Evolutionary conservation across 2,329 filamentous ascomycete genomes (phyloP).

Genomic region (Clonostachys rhizophaga): DNA sequence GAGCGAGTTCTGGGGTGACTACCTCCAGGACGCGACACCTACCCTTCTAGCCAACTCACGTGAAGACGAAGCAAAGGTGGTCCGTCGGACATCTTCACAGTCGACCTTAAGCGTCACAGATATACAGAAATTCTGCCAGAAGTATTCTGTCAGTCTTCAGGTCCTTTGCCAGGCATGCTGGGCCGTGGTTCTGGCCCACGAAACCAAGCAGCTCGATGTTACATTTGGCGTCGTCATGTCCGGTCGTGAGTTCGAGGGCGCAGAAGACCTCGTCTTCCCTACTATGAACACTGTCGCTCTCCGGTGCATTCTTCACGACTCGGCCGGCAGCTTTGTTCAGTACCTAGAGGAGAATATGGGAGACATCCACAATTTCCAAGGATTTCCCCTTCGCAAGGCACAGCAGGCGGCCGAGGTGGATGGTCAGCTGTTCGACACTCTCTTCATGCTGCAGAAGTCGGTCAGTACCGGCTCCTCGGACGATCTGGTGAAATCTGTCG

Average conservation of each 20-base stretch:
- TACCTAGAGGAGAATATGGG: slow-evolving; percentile 70
- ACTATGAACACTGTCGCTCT: slow-evolving; percentile 89
- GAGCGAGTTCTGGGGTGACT: slow-evolving; percentile 65
- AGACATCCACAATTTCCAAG: slow-evolving; percentile 65
- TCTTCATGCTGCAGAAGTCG: slow-evolving; percentile 49
- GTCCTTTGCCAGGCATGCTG: slow-evolving; percentile 73
- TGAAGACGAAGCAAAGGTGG: background rate
- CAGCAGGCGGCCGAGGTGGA: slow-evolving; percentile 37
- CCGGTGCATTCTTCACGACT: slow-evolving; percentile 68
- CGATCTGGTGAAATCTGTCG: slow-evolving; percentile 56
- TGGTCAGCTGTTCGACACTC: slow-evolving; percentile 43
- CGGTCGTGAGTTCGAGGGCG: slow-evolving; percentile 71
- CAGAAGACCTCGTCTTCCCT: slow-evolving; percentile 70
- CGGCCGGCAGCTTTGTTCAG: slow-evolving; percentile 55
- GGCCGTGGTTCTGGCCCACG: slow-evolving; percentile 63
- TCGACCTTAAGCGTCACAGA: slow-evolving; percentile 2
- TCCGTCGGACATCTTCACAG: background rate
- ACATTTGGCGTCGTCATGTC: slow-evolving; percentile 80
- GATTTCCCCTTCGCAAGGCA: slow-evolving; percentile 71
- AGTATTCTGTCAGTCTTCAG: slow-evolving; percentile 67
- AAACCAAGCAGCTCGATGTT: slow-evolving; percentile 64
- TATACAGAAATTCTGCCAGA: slow-evolving; percentile 56
- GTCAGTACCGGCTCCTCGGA: slow-evolving; percentile 3
- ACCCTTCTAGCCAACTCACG: slow-evolving; percentile 19
- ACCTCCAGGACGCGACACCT: slow-evolving; percentile 47